Base-by-base conservation (phyloP, 257 asterid genomes). In the Primulina eburnea region DNA sequence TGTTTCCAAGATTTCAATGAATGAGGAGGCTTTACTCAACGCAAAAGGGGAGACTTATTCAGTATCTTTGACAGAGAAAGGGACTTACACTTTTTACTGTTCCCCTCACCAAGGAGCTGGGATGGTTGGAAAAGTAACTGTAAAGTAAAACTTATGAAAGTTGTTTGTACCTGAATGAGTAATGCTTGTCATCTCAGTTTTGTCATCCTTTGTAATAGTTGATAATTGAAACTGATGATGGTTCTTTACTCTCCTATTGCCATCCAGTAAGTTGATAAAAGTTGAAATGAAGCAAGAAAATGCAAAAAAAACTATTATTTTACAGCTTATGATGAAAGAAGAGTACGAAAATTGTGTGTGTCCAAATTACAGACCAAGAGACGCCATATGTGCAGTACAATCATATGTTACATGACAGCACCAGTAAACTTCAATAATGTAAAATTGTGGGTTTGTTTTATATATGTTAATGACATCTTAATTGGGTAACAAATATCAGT, bases 101-200 rank as follows among this genome's bases (percentile, higher is more conserved):
- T 3, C 90, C 12, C 98, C 97, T 58, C 98, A 92, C 80, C 82
- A 73, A 67, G 94, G 96, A 28, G 90, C 94, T 55, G 96, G 96
- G 71, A 92, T 92, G 96, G 79, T 71, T 33, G 95, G 98, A 72
- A 79, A 81, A 77, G 90, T 89, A 8, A 92, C 90, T 30, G 95
- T 92, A 7, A 86, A 87, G 63, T 89, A 82, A 78, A 18, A 21
- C 26, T 50, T 32, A 20, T 35, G 4, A 4, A 7, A 24, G 4
- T 4, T 2, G 8, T 62, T 20, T 59, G 38, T 66, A 18, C 35
- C 29, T 62, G 68, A 34, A 58, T 38, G 47, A 38, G 47, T 8
- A 9, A 38, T 60, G 34, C 37, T 58, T 17, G 32, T 72, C 59
- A 50, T 79, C 74, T 76, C 76, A 62, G 7, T 72, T 79, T 75